Evolutionary conservation across 169 alveolate species (phyloP).

Genomic region (Eimeria tenella): DNA sequence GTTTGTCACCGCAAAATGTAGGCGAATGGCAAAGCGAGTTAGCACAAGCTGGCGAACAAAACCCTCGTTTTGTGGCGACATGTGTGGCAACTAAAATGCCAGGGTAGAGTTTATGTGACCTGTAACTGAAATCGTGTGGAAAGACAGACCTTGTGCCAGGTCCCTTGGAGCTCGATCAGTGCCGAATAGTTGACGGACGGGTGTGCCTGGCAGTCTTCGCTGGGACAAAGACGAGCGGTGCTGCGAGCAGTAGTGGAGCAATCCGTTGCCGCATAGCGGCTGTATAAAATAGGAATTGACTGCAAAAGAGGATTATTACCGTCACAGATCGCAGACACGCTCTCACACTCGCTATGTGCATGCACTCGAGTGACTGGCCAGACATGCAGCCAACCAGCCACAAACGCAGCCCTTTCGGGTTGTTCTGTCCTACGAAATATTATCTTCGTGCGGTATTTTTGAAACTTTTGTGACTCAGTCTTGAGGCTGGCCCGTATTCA

Average conservation of each 20-base stretch:
- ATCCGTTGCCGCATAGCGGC: constrained; percentile 50
- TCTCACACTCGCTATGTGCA: constrained; percentile 30
- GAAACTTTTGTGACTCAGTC: too few species aligned
- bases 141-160: constrained; percentile 21
- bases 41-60: too few species aligned
- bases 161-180: constrained; percentile 8
- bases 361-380: constrained; percentile 58
- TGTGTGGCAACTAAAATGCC: too few species aligned
- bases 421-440: too few species aligned
- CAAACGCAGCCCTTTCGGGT: not conserved
- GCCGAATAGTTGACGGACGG: constrained; percentile 39
- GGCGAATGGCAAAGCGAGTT: too few species aligned
- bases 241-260: constrained; percentile 44
- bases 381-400: constrained; percentile 53
- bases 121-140: not conserved
- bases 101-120: too few species aligned
- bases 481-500: too few species aligned
- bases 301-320: not conserved
- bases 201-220: constrained; percentile 29
- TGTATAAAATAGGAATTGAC: constrained; percentile 5
- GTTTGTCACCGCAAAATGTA: too few species aligned
- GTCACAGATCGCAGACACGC: constrained; percentile 7
- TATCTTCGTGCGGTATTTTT: too few species aligned
- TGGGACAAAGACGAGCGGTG: constrained; percentile 15
- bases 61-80: too few species aligned